Evolutionary conservation across 2,329 filamentous ascomycete species (phyloP).

Genomic region (Pyricularia grisea): DNA sequence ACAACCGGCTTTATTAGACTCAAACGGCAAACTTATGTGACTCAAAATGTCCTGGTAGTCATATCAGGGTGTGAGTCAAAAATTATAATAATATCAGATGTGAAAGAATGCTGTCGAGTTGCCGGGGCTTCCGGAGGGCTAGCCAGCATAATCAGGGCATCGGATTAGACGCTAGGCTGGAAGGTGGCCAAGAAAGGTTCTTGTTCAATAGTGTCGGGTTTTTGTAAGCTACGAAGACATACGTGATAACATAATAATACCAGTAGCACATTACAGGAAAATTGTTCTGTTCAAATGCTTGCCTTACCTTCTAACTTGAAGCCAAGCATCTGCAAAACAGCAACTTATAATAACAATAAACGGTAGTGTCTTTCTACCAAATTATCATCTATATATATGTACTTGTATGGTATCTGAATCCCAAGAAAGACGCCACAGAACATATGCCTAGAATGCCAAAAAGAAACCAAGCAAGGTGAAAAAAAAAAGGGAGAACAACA

Average conservation of each 20-base stretch:
- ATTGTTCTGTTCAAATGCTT: not conserved
- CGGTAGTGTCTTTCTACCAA: not conserved
- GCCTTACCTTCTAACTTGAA: not conserved
- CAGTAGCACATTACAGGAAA: not conserved
- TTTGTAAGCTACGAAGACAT: no score
- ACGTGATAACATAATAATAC: no score
- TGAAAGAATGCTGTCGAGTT: not conserved
- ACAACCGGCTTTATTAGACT: not conserved
- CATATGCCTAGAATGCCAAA: not conserved
- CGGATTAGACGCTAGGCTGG: not conserved
- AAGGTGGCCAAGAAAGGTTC: not conserved
- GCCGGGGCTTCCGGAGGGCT: not conserved
- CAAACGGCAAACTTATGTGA: not conserved
- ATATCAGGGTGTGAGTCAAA: not conserved
- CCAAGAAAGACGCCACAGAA: not conserved
- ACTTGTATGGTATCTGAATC: not conserved
- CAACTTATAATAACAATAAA: not conserved
- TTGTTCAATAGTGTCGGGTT: no score
- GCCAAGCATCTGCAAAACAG: not conserved
- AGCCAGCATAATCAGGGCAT: not conserved
- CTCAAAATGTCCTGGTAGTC: not conserved
- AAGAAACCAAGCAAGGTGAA: not conserved
- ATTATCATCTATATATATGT: not conserved
- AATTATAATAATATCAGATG: not conserved
- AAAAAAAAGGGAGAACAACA: not conserved